These are phyloP conservation scores for Fusarium newnesense DNA, from an alignment of 2,329 filamentous ascomycete genomes.

Conservation along the genomic window DNA sequence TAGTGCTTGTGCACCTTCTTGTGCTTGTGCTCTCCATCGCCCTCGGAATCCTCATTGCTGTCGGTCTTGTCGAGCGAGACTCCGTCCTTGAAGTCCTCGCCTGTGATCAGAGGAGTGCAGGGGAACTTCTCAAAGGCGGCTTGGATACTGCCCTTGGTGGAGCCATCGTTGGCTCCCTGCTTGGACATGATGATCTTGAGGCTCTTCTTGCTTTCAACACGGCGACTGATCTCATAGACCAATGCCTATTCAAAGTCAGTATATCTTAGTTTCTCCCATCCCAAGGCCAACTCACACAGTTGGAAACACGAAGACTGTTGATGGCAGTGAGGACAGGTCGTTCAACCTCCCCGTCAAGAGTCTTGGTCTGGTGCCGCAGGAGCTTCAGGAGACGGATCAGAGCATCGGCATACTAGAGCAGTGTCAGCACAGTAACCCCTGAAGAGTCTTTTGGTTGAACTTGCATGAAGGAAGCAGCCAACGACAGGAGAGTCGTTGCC, in stretches of 20 bases:
- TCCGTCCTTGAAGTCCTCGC: conserved; percentile 43
- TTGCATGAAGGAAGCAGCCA: conserved; percentile 42
- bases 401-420: conserved; percentile 43
- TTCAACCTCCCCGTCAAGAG: conserved; percentile 44
- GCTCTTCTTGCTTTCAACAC: conserved; percentile 40
- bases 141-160: conserved; percentile 43
- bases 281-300: conserved; percentile 28
- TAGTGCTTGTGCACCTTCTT: conserved; percentile 12
- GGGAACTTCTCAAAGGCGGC: conserved; percentile 43
- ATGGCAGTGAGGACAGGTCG: conserved; percentile 43
- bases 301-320: conserved; percentile 45
- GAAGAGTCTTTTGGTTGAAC: background rate
- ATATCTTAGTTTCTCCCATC: background rate
- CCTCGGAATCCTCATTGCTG: background rate
- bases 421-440: background rate
- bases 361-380: conserved; percentile 39
- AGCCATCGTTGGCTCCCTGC: conserved; percentile 45
- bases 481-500: conserved; percentile 41
- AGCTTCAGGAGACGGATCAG: conserved; percentile 42
- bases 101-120: conserved; percentile 44
- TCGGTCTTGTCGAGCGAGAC: background rate
- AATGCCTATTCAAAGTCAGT: conserved; percentile 32
- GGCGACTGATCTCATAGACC: conserved; percentile 44
- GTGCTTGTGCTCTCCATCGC: conserved; percentile 6
- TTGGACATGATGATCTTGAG: conserved; percentile 43